phyloP scores from a whole-genome alignment of 2,329 filamentous ascomycete species.

The Bertia moriformis region DNA sequence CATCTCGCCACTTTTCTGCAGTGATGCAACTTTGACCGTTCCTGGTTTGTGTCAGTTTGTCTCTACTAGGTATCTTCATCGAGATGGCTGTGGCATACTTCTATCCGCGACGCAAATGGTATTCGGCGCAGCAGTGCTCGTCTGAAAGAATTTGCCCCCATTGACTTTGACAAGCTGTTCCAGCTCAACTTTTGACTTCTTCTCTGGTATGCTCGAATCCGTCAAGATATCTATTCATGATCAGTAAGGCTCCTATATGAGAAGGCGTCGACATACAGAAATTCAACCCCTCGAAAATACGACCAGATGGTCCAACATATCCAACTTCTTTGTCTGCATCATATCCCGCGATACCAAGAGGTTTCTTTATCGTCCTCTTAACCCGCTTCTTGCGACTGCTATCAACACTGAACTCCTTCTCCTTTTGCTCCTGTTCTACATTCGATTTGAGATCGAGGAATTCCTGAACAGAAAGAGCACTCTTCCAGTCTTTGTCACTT shows the following conservation, averaged over 20 bases:
- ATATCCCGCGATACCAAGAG: not conserved
- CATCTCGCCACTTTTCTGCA: conserved; percentile 36
- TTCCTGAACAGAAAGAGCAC: conserved; percentile 62
- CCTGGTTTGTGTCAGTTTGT: not conserved
- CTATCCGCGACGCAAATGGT: conserved; percentile 44
- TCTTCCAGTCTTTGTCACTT: conserved; percentile 72
- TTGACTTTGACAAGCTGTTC: conserved; percentile 48
- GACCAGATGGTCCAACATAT: not conserved
- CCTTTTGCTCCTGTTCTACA: conserved; percentile 58
- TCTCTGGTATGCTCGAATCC: conserved; percentile 34
- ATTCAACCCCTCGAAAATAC: not conserved
- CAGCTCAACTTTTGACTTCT: conserved; percentile 43
- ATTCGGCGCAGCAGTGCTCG: conserved; percentile 30
- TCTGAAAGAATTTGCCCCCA: conserved; percentile 47
- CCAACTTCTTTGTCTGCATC: not conserved
- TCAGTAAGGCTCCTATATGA: too few species aligned
- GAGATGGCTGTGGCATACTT: too few species aligned
- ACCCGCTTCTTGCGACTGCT: not conserved
- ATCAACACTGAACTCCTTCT: conserved; percentile 13
- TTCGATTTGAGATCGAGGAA: conserved; percentile 60
- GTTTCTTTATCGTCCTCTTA: not conserved
- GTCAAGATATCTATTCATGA: conserved; percentile 37
- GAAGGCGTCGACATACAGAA: too few species aligned
- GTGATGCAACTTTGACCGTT: conserved; percentile 42
- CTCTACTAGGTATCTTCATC: not conserved